Percentiles rank a stretch among this genome's conserved stretches.
phyloP scores from a whole-genome alignment of 192 early-diverging fungal genomes.

The Linnemannia zychae region DNA sequence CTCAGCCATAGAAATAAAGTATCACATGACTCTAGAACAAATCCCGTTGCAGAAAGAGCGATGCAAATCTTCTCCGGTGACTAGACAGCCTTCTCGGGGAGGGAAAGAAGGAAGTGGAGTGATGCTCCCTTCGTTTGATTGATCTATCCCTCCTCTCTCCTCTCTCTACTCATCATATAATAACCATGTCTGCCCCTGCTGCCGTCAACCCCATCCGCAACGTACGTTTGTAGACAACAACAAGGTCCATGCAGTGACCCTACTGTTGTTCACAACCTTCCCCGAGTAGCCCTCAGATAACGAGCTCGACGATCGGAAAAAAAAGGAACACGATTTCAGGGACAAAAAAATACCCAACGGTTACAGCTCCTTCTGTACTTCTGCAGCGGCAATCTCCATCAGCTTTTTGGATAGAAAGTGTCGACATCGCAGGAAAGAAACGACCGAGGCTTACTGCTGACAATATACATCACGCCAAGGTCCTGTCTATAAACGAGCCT shows the following conservation, averaged over 20 bases:
- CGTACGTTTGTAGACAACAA: constrained; percentile 26
- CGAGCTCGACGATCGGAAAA: not conserved
- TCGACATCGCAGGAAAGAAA: no score
- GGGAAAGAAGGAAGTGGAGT: not conserved
- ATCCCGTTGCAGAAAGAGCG: not conserved
- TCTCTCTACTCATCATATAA: constrained; percentile 21
- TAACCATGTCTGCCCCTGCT: constrained; percentile 46
- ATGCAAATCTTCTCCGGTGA: not conserved
- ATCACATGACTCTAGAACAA: no score
- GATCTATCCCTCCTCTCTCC: constrained; percentile 13
- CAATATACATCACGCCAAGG: no score
- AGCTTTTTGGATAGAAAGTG: not conserved
- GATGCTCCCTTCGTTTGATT: not conserved
- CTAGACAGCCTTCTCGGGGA: not conserved
- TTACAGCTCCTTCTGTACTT: not conserved
- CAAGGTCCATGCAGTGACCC: no score
- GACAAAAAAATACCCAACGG: not conserved
- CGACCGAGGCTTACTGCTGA: no score
- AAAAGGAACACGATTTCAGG: constrained; percentile 6
- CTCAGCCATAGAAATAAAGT: no score
- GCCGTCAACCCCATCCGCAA: constrained; percentile 52
- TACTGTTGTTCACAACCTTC: no score
- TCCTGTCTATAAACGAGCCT: no score
- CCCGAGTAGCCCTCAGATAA: not conserved
- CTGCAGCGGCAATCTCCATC: not conserved